phyloP scores from a whole-genome alignment of 345 rosid species.

The Anacardium occidentale region DNA sequence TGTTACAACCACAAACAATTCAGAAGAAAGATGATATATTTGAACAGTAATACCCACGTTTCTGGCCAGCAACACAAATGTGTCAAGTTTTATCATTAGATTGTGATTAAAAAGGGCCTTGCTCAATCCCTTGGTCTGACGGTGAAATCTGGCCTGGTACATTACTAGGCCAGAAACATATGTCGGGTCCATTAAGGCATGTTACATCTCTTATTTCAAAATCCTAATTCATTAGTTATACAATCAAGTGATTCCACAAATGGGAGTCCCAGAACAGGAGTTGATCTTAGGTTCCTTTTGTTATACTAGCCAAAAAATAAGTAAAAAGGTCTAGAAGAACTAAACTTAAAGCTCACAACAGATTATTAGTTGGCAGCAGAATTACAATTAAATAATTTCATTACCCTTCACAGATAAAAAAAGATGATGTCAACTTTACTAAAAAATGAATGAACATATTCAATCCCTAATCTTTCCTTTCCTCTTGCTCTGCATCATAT shows the following conservation, averaged over 20 bases:
- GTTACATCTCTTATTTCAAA: not conserved
- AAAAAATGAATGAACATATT: not conserved
- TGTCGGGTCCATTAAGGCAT: not conserved
- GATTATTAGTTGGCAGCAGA: not conserved
- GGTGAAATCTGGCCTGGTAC: too few relatives aligned
- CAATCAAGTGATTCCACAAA: not conserved
- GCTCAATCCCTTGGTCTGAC: too few relatives aligned
- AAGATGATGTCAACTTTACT: not conserved
- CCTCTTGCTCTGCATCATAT: constrained; percentile 12
- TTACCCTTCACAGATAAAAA: not conserved
- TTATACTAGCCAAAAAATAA: too few relatives aligned
- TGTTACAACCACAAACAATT: not conserved
- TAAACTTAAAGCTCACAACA: not conserved
- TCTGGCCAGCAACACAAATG: too few relatives aligned
- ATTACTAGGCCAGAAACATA: too few relatives aligned
- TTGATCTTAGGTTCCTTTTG: not conserved
- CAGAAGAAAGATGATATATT: not conserved
- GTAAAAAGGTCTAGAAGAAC: not conserved
- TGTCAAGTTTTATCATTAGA: too few relatives aligned
- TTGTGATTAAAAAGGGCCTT: too few relatives aligned
- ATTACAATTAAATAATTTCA: not conserved
- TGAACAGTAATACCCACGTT: not conserved
- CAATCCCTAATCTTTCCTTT: constrained; percentile 7
- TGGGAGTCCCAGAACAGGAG: not conserved
- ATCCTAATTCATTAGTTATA: too few relatives aligned